Base-by-base conservation (phyloP, 306 rosid genomes). In the Vachellia pachyceras region DNA sequence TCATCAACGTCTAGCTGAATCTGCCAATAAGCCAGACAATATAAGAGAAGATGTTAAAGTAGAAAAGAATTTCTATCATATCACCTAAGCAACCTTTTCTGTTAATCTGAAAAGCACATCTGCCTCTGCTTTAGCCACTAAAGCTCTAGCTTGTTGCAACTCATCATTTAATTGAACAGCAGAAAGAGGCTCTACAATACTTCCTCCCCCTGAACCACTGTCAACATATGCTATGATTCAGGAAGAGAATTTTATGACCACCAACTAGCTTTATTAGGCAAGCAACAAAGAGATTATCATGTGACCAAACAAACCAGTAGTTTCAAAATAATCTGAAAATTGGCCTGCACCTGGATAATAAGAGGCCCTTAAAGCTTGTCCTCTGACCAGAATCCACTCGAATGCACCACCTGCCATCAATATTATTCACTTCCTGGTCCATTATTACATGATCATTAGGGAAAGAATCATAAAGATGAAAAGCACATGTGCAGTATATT, bases 321-420 rank as follows among this genome's bases (percentile, higher is more conserved):
- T 60, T 41, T 41, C 49, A 40, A 82, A 82, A 76, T 65, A 74
- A 78, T 66, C 58, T 47, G 65, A 41, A 41, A 82, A 82, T 72
- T 42, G 76, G 77, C 63, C 83, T 79, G 82, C 79, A 95, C 99
- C 99, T 95, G 84, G 95, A 88, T 82, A 95, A 75, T 79, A 91
- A 73, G 37, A 95, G 94, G 85, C 95, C 98, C 84, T 89, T 86
- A 54, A 90, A 82, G 84, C 82, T 85, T 70, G 91, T 85, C 83
- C 80, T 84, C 69, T 86, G 91, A 72, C 86, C 86, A 69, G 87
- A 86, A 80, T 82, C 87, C 54, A 90, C 89, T 81, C 84, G 92
- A 82, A 93, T 73, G 80, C 97, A 91, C 99, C 97, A 95, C 90
- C 99, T 91, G 78, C 99, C 99, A 85, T 91, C 92, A 76, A 93